Base-by-base conservation (phyloP, 352 stramenopile species). In the Hyaloperonospora arabidopsidis region DNA sequence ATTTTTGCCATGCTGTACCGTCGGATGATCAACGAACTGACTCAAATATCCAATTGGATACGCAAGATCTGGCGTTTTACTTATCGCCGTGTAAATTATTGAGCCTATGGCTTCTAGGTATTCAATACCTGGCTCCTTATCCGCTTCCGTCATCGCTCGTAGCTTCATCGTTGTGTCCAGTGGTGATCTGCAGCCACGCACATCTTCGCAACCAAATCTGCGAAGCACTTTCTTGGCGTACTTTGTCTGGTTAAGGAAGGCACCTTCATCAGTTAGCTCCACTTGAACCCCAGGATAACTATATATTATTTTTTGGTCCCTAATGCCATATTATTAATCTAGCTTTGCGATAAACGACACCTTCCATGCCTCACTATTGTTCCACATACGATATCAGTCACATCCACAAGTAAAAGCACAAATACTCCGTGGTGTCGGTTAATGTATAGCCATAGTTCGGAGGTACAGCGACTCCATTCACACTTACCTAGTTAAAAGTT, bases 21-120 rank as follows among this genome's bases (percentile, higher is more conserved):
- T 39, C 34, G 34, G 34, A n/a, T 39, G 8, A 3, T n/a, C 8
- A n/a, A 39, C 34, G 14, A n/a, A 39, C 10, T 7, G 25, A 29
- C 25, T 29, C 25, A 3, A 7, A 29, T 29, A 29, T 29, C 25
- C 25, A 7, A 29, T 4, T 39, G 34, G 34, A 39, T 17, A 39
- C 14, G 52, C 52, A 2, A 59, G 23, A 28, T 52, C 52, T 0
- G 52, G 52, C 25, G 32, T 32, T 21, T 21, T 52, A 25, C 52
- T 54, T 2, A 35, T 54, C 13, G 48, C n/a, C 36, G 46, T 28
- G 36, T 54, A 54, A 34, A 54, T 54, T 12, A 54, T 19, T n/a
- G 43, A 5, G 0, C 52, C 43, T 7, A 52, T 48, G 12, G 12
- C 44, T 12, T 35, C 52, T 52, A 29, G 18, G 34, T 59, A 52